phyloP scores from a whole-genome alignment of 2,329 filamentous ascomycete genomes.

The Phyllosticta citribraziliensis region DNA sequence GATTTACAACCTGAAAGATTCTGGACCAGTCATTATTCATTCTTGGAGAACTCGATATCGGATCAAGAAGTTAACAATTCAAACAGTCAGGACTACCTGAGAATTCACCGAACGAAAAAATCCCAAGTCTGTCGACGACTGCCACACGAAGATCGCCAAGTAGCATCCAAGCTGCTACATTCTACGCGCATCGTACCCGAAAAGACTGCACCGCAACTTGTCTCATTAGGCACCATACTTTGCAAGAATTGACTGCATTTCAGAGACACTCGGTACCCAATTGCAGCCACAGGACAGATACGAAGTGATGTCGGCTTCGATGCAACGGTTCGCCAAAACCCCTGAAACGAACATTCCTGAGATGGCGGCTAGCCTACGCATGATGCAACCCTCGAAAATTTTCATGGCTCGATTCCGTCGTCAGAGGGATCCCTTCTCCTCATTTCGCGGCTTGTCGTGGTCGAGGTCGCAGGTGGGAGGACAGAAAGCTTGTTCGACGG shows the following conservation, averaged over 20 bases:
- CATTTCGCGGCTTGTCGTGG: background rate
- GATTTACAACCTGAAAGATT: background rate
- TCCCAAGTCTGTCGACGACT: background rate
- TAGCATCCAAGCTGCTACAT: background rate
- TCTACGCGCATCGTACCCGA: background rate
- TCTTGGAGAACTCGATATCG: too few species aligned
- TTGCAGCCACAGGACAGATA: background rate
- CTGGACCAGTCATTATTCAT: too few species aligned
- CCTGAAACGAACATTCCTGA: background rate
- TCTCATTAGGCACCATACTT: background rate
- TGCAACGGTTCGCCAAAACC: background rate
- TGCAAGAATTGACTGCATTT: background rate
- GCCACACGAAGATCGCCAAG: background rate
- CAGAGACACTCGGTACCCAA: background rate
- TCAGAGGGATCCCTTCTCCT: background rate
- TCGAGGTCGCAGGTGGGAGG: background rate
- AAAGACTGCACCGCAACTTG: background rate
- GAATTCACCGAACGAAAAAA: too few species aligned
- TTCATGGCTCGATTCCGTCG: background rate
- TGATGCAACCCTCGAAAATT: background rate
- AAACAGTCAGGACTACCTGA: background rate
- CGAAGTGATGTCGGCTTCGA: background rate
- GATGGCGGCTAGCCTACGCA: background rate
- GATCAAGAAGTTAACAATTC: too few species aligned
- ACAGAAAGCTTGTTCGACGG: background rate